Evolutionary conservation across 768 basidiomycete genomes (phyloP), one percentile per base, ranked within the genome.

Genomic region (Lanmaoa pseudosensibilis): DNA sequence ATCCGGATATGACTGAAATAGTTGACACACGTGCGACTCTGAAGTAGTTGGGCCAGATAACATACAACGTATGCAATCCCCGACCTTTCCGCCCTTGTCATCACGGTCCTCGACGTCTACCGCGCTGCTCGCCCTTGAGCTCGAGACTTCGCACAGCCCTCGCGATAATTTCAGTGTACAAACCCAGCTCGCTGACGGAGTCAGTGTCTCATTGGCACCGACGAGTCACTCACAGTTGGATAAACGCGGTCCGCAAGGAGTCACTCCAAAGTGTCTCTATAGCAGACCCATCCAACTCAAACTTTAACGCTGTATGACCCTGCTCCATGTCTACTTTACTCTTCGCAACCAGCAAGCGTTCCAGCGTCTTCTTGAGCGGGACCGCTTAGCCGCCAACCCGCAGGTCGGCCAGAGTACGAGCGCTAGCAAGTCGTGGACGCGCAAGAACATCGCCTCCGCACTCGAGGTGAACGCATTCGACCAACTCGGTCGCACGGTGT

Each of bases 311-410:
- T 85, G 83, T 70, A 90, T 90, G 88, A 90, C 79, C 79, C 79
- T 83, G 75, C 87, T 92, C 75, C 90, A 91, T 88, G 85, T 79
- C 56, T 81, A 84, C 73, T 88, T 89, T 68, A 70, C 78, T 69
- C 81, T 85, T 66, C 79, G 84, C 66, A 83, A 88, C 71, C 83
- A 87, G 72, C 84, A 84, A 72, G 86, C 82, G 49, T 92, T 92
- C 71, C 87, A 87, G 67, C 85, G 85, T 62, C 77, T 88, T 66
- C 83, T 92, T 65, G 84, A 88, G 64, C 76, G 72, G 59, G 68
- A 67, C 64, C 63, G 65, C 58, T 76, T 80, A 49, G 71, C 71
- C 39, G 70, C 71, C 58, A 59, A 68, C 57, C 43, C 37, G 25
- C 58, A 49, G n/a, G 49, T 56, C 11, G 45, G 57, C 27, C 65